Evolutionary conservation across 2,329 filamentous ascomycete genomes (phyloP).

Genomic region (Aspergillus fumigatus): DNA sequence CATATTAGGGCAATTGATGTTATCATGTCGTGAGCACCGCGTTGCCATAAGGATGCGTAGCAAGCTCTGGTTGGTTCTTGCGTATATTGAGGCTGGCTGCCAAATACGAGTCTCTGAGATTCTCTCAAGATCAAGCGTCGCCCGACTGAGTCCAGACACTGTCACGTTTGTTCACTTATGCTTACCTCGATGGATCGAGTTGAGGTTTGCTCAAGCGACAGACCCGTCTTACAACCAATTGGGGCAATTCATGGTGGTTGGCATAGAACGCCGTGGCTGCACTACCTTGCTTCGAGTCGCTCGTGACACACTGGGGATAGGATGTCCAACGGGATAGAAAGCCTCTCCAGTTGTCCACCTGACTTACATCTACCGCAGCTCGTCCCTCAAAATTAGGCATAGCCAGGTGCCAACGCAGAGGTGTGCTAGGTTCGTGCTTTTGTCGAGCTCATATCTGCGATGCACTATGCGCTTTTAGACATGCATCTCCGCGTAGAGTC

Average conservation of each 20-base stretch:
- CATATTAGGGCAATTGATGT: background rate
- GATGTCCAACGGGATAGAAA: background rate
- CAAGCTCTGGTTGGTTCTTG: background rate
- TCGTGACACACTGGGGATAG: background rate
- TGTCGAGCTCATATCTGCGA: background rate
- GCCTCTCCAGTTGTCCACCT: background rate
- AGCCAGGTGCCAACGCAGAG: background rate
- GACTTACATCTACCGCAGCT: background rate
- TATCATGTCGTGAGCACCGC: background rate
- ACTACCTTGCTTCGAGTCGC: background rate
- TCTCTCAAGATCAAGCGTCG: background rate
- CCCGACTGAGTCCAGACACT: background rate
- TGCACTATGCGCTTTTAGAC: background rate
- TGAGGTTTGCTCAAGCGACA: background rate
- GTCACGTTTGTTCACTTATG: background rate
- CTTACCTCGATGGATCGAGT: background rate
- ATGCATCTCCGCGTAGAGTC: background rate
- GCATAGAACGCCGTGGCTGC: background rate
- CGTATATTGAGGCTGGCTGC: background rate
- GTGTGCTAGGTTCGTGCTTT: background rate
- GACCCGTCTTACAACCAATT: background rate
- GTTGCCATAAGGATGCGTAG: background rate
- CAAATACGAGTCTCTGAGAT: background rate
- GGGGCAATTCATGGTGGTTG: background rate
- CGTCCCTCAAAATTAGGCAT: background rate